Conservation (phyloP, 2,329 filamentous ascomycete species). For the Waltergamsia citrina region DNA sequence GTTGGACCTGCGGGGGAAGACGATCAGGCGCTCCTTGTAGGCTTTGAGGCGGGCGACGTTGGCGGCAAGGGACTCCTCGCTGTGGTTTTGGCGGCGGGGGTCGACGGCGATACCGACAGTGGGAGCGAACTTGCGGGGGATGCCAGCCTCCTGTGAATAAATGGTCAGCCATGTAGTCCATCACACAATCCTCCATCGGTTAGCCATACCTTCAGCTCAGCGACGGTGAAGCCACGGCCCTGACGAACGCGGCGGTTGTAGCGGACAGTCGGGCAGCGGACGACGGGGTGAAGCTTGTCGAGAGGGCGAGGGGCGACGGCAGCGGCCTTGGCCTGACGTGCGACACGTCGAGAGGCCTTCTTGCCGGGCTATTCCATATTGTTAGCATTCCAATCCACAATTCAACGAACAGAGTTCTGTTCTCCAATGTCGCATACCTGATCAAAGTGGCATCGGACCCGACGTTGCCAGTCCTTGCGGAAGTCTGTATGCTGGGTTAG, state of each 20-base stretch:
- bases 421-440: slow-evolving; percentile 58
- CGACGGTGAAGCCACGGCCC: slow-evolving; percentile 94
- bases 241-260: slow-evolving; percentile 97
- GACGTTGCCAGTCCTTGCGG: slow-evolving; percentile 99
- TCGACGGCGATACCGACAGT: slow-evolving; percentile 98
- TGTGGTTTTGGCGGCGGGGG: slow-evolving; percentile 92
- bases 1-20: slow-evolving; percentile 94
- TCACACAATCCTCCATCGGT: slow-evolving; percentile 2
- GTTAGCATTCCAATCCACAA: slow-evolving; percentile 21
- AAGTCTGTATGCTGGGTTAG: slow-evolving; percentile 58
- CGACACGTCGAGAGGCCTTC: slow-evolving; percentile 86
- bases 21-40: slow-evolving; percentile 91
- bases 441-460: slow-evolving; percentile 98
- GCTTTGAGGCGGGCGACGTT: slow-evolving; percentile 98
- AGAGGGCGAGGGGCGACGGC: slow-evolving; percentile 92
- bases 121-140: slow-evolving; percentile 85
- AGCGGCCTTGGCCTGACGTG: slow-evolving; percentile 90
- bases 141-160: slow-evolving; percentile 72
- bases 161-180: slow-evolving; percentile 20
- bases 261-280: slow-evolving; percentile 96
- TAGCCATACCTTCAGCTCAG: slow-evolving; percentile 85
- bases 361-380: slow-evolving; percentile 65
- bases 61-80: slow-evolving; percentile 84
- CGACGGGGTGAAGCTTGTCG: slow-evolving; percentile 92
- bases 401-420: slow-evolving; percentile 3